Conservation (phyloP, 495 filamentous ascomycete genomes). For the Penicilliopsis zonata region DNA sequence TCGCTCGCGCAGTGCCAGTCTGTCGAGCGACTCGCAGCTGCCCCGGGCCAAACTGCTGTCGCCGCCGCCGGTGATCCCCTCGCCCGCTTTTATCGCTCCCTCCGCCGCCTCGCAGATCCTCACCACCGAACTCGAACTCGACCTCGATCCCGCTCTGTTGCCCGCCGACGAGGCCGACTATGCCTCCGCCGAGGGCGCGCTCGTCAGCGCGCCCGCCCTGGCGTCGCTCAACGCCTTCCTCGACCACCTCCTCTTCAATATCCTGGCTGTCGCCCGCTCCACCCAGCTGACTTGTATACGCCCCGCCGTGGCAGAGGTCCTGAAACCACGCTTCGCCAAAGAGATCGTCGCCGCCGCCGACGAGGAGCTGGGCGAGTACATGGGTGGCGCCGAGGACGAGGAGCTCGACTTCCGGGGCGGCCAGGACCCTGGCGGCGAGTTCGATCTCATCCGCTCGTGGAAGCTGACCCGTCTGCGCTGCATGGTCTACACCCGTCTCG, state of each 20-base stretch:
- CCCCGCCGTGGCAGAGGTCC: conserved; percentile 72
- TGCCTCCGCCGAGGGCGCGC: conserved; percentile 42
- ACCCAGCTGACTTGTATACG: conserved; percentile 69
- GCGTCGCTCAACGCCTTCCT: conserved; percentile 83
- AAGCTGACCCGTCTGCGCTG: conserved; percentile 82
- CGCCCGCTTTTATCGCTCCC: conserved; percentile 79
- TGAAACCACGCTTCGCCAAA: conserved; percentile 78
- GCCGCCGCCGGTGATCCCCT: conserved; percentile 62
- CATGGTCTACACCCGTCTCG: conserved; percentile 96
- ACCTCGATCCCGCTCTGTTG: conserved; percentile 53
- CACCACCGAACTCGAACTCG: conserved; percentile 71
- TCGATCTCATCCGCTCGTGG: conserved; percentile 83
- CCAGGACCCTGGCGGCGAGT: conserved; percentile 43
- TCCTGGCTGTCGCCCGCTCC: conserved; percentile 68
- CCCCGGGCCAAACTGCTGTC: conserved; percentile 36
- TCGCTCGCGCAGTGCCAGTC: conserved; percentile 31
- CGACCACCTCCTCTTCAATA: conserved; percentile 83
- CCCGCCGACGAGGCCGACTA: conserved; percentile 51
- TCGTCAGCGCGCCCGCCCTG: conserved; percentile 65
- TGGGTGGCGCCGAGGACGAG: conserved; percentile 65
- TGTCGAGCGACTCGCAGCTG: conserved; percentile 33
- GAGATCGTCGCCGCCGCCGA: conserved; percentile 83
- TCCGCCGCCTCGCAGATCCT: conserved; percentile 88
- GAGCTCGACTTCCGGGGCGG: conserved; percentile 45
- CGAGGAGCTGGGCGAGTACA: conserved; percentile 79